phyloP scores from a whole-genome alignment of 306 rosid genomes.

The Prunus davidiana region DNA sequence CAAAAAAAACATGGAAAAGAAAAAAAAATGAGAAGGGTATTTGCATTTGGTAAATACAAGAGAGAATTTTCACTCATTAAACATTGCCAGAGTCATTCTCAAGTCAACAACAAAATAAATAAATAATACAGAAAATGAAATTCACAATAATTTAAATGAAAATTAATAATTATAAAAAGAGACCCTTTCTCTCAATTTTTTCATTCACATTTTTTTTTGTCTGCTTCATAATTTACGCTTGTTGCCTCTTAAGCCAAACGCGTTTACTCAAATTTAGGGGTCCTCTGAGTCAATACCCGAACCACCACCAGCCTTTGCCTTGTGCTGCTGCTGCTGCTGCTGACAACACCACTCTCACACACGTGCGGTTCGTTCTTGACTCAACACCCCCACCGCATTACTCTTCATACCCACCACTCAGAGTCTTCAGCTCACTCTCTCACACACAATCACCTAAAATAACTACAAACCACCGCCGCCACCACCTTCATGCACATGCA shows the following conservation, averaged over 20 bases:
- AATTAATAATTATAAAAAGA: constrained; percentile 20
- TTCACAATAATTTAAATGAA: not conserved
- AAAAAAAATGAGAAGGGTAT: too few species aligned
- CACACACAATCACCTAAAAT: not conserved
- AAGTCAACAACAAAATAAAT: not conserved
- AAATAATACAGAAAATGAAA: not conserved
- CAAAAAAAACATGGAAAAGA: too few species aligned
- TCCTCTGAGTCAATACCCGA: constrained; percentile 99
- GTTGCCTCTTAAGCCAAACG: constrained; percentile 16
- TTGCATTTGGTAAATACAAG: too few species aligned
- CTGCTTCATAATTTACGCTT: not conserved
- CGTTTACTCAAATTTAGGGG: constrained; percentile 30
- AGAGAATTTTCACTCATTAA: too few species aligned
- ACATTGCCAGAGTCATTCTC: not conserved
- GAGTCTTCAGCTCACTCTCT: constrained; percentile 17
- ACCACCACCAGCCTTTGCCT: constrained; percentile 82
- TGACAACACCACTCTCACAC: too few species aligned
- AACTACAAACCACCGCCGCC: constrained; percentile 3
- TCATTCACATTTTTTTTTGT: not conserved
- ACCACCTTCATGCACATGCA: constrained; percentile 9
- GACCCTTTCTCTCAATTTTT: not conserved
- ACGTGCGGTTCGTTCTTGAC: constrained; percentile 99
- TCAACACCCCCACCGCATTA: constrained; percentile 58
- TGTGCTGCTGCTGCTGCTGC: constrained; percentile 7
- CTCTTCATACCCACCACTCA: constrained; percentile 14